Percentiles rank a stretch among this genome's conserved stretches.
phyloP scores from a whole-genome alignment of 2,329 filamentous ascomycete genomes.

The Lomentospora prolificans region DNA sequence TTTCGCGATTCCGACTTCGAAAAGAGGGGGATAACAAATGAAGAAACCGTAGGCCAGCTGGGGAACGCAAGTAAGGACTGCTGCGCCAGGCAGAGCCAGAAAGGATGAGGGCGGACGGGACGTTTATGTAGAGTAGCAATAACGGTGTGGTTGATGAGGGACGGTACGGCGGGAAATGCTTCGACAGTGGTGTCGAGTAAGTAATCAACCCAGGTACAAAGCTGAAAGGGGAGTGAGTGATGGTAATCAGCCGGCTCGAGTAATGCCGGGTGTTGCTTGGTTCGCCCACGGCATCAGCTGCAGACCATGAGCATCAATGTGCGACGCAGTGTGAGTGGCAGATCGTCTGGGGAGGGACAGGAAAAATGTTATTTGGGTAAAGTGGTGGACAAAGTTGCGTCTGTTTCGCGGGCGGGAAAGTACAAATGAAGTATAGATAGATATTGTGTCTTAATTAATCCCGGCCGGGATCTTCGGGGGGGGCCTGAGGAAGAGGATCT shows the following conservation, averaged over 20 bases:
- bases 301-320: neutral
- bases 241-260: neutral
- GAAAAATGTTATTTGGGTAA: neutral
- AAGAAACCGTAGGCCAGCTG: neutral
- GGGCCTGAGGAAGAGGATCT: neutral
- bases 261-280: neutral
- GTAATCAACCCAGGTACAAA: no score
- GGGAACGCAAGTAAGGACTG: neutral
- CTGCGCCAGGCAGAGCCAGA: slow-evolving; percentile 8
- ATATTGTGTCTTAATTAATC: neutral
- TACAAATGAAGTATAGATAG: neutral
- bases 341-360: neutral
- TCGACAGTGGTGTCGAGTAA: no score
- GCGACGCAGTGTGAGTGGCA: neutral
- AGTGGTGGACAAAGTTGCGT: neutral
- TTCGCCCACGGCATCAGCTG: neutral
- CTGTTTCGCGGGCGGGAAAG: neutral
- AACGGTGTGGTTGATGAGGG: neutral
- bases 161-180: neutral
- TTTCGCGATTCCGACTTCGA: neutral
- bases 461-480: neutral
- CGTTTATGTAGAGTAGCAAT: slow-evolving; percentile 4
- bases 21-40: slow-evolving; percentile 2
- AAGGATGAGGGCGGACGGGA: neutral
- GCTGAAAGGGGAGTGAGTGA: no score